Evolutionary conservation across 1,139 yeast genomes (phyloP).

Genomic region (Blastobotrys raffinosifermentans): DNA sequence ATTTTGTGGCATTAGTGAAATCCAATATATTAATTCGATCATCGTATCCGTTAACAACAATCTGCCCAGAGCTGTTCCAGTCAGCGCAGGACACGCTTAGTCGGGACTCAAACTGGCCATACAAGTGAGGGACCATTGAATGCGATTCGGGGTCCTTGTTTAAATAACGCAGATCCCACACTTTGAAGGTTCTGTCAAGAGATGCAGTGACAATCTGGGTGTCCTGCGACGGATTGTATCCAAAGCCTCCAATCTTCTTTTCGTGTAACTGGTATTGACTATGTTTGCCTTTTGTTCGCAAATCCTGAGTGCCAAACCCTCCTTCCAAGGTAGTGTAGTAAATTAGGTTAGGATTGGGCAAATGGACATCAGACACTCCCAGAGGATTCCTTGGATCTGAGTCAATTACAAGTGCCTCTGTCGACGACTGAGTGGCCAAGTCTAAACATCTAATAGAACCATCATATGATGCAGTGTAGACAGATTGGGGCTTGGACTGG

Average conservation of each 20-base stretch:
- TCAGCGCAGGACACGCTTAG: slow-evolving; percentile 81
- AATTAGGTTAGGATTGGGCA: slow-evolving; percentile 49
- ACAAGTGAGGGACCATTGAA: slow-evolving; percentile 51
- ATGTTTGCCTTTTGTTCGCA: slow-evolving; percentile 40
- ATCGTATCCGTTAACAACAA: slow-evolving; percentile 92
- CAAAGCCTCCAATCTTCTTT: slow-evolving; percentile 85
- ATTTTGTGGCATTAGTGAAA: slow-evolving; percentile 17
- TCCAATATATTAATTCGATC: slow-evolving; percentile 67
- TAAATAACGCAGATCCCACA: slow-evolving; percentile 74
- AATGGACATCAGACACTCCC: slow-evolving; percentile 46
- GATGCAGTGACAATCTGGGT: slow-evolving; percentile 79
- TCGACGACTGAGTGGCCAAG: slow-evolving; percentile 50
- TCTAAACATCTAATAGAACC: slow-evolving; percentile 76
- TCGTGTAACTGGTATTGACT: slow-evolving; percentile 57
- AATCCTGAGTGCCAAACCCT: slow-evolving; percentile 63
- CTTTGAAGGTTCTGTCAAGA: slow-evolving; percentile 69
- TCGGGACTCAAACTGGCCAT: slow-evolving; percentile 64
- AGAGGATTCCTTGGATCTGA: slow-evolving; percentile 26
- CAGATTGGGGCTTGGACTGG: slow-evolving; percentile 43
- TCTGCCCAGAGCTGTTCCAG: slow-evolving; percentile 69
- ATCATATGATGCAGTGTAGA: slow-evolving; percentile 76
- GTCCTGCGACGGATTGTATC: slow-evolving; percentile 59
- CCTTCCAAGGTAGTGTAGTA: slow-evolving; percentile 78
- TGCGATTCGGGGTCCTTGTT: slow-evolving; percentile 41
- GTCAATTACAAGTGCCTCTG: slow-evolving; percentile 42